Evolutionary conservation across 139 green algal species (phyloP), one percentile per base, ranked within the genome.

Genomic region (Ettlia oleoabundans): DNA sequence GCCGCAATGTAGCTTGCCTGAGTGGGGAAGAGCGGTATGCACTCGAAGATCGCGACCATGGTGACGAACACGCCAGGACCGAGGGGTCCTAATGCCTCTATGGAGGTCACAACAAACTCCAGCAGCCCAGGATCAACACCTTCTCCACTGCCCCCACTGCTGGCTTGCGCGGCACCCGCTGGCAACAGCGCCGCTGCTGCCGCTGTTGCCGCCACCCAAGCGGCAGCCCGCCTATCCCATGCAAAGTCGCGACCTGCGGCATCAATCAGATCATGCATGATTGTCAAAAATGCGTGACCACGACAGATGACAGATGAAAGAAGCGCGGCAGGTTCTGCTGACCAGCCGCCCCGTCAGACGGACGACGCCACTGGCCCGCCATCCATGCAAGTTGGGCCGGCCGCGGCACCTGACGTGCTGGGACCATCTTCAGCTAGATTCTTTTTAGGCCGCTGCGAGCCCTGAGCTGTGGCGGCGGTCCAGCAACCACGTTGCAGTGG

Each of bases 11-110:
- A n/a, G 37, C 73, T 68, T 80, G 73, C 73, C 73, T 80, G 32
- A 87, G 85, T 98, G 6, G 94, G 94, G 47, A 98, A 92, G 19
- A 98, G 85, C 5, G 94, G 94, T 18, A 98, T 89, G 86, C 94
- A 92, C 89, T 98, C 93, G 28, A 74, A 82, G 1, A 88, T n/a
- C 67, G 90, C 90, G 2, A 97, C 89, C 21, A 89, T 83, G 24
- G 78, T 24, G 15, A 95, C 78, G 76, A 97, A 96, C 15, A 90
- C 40, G 0, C 90, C 81, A 0, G 79, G 78, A 24, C 94, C 94
- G 53, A 78, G 82, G 0, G 93, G 90, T 0, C 94, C 94, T 72
- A 96, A 79, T 3, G 68, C 76, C 43, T 95, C 88, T 26, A 96
- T 87, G 38, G 88, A 72, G 26, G 21, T 26, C 28, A 81, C 71